A percentile compares a stretch with the other conserved stretches of the same genome.
These are phyloP conservation scores for Coemansia sp. DNA, from an alignment of 192 early-diverging fungal genomes.

Conservation along the genomic window DNA sequence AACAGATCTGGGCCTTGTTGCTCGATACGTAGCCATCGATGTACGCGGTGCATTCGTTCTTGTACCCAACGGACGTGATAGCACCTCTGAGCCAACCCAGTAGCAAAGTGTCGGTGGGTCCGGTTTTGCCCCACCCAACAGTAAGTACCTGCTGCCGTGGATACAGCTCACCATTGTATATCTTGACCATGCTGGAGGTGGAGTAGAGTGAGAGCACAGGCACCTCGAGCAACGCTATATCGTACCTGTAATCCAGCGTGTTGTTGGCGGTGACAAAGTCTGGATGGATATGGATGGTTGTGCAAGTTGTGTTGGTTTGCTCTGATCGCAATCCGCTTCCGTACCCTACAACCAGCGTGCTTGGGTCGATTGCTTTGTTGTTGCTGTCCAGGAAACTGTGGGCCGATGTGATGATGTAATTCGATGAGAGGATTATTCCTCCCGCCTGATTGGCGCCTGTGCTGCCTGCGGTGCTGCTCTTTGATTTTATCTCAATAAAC, in stretches of 20 bases:
- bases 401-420: background rate
- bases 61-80: slow-evolving; percentile 6
- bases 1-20: slow-evolving; percentile 16
- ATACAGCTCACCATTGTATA: slow-evolving; percentile 12
- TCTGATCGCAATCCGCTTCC: slow-evolving; percentile 11
- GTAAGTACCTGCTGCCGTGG: slow-evolving; percentile 16
- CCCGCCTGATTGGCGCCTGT: background rate
- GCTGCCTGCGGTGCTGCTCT: background rate
- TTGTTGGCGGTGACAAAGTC: slow-evolving; percentile 2
- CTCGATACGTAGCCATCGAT: slow-evolving; percentile 8
- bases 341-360: slow-evolving; percentile 13
- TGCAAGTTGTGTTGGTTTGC: slow-evolving; percentile 8
- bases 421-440: slow-evolving; percentile 1
- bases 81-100: slow-evolving; percentile 8
- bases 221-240: slow-evolving; percentile 22
- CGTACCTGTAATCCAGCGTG: slow-evolving; percentile 2
- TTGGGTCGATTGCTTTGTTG: background rate
- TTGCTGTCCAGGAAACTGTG: slow-evolving; percentile 4
- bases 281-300: slow-evolving; percentile 11
- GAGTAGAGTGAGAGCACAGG: background rate
- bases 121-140: slow-evolving; percentile 25
- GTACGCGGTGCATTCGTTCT: slow-evolving; percentile 9
- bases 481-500: background rate
- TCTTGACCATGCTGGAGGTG: background rate
- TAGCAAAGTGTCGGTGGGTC: background rate